Base-by-base conservation (phyloP, 257 asterid species). In the Asclepias syriaca region DNA sequence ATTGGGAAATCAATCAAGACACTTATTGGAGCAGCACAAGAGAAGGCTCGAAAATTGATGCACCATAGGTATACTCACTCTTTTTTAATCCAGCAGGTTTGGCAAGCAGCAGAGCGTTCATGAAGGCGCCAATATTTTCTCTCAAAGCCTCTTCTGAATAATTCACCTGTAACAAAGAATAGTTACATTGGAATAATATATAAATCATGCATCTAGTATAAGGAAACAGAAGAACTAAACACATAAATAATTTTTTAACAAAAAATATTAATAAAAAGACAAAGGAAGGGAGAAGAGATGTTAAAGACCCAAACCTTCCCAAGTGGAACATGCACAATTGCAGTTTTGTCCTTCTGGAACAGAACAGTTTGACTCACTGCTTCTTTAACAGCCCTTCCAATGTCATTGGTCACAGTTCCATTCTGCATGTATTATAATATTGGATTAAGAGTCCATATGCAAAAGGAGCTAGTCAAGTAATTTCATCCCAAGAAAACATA, bases 321-420 rank as follows among this genome's bases (percentile, higher is more conserved):
- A n/a, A 94, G 83, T 64, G 96, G 96, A 51, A 86, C 95, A 75
- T 94, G 99, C 78, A 91, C 98, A 70, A 94, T 91, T 78, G 99
- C 99, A 78, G 95, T 88, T 88, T 91, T 94, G 73, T 94, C 99
- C 80, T 94, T 94, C 80, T 88, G 89, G 87, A 91, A 94, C 69
- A 81, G 85, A 75, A 91, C 84, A 59, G 90, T 82, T 71, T 75
- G 87, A 78, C 77, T 90, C 78, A 87, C 90, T 10, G 96, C 89
- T 65, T 85, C 96, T 85, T 81, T 88, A 74, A 91, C 97, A 37
- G 93, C 85, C 58, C 85, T 84, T 32, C 88, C 58, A 65, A 94
- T 83, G 74, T 94, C 95, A 72, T 89, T 85, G 76, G 97, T 94
- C 81, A 94, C 79, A 37, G 97, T 89, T 72, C 97, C 97, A 82